Conservation (phyloP, 2,329 filamentous ascomycete genomes). For the Verticillium tricorpus region DNA sequence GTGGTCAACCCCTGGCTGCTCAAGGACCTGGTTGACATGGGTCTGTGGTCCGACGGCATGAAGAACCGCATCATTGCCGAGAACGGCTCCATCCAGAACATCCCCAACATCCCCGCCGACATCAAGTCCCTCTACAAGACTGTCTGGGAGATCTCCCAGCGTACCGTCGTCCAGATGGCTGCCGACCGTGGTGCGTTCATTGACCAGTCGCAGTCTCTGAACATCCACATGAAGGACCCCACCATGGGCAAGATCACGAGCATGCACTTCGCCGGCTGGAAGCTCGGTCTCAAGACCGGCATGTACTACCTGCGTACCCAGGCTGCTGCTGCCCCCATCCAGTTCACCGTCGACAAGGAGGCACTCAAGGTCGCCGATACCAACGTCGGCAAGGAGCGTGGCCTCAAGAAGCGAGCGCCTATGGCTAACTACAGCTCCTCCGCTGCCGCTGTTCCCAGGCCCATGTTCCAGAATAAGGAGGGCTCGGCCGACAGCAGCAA, state of each 20-base stretch:
- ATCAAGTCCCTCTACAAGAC: conserved; percentile 99
- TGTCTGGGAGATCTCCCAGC: conserved; percentile 98
- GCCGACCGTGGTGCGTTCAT: conserved; percentile 98
- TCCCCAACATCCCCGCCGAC: conserved; percentile 92
- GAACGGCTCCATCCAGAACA: conserved; percentile 91
- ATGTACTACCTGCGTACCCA: conserved; percentile 99
- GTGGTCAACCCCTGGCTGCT: conserved; percentile 98
- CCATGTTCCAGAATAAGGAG: conserved; percentile 58
- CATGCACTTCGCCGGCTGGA: conserved; percentile 99
- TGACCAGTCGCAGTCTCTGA: conserved; percentile 97
- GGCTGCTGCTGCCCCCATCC: conserved; percentile 93
- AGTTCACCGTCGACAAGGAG: conserved; percentile 98
- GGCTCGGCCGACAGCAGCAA: conserved; percentile 30
- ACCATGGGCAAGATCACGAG: conserved; percentile 99
- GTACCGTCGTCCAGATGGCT: conserved; percentile 93
- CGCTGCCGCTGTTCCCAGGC: conserved; percentile 59
- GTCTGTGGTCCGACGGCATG: conserved; percentile 98
- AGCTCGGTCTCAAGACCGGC: conserved; percentile 97
- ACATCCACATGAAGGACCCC: conserved; percentile 99
- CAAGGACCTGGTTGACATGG: conserved; percentile 96
- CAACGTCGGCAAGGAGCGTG: conserved; percentile 61
- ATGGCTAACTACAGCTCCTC: conserved; percentile 55
- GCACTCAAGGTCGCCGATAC: conserved; percentile 84
- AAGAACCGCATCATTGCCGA: conserved; percentile 99
- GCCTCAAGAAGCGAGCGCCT: conserved; percentile 65